Percentiles rank a stretch among this genome's conserved stretches.
Evolutionary conservation across 2,329 filamentous ascomycete species (phyloP).

Genomic region (Aspergillus hortae): DNA sequence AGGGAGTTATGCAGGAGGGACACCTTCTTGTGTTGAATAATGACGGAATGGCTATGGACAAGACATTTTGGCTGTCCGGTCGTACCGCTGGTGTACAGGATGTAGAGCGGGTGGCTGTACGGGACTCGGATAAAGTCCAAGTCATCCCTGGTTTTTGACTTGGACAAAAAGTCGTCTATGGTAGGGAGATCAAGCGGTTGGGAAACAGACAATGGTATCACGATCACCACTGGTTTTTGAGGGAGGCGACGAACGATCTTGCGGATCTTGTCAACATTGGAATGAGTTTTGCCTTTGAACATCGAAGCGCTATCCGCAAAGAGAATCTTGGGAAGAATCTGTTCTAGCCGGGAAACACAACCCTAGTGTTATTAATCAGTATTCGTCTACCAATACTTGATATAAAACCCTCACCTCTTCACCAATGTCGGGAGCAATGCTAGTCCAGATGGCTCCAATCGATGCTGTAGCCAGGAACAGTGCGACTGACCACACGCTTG

Average conservation of each 20-base stretch:
- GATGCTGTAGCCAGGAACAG: constrained; percentile 41
- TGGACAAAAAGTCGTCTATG: neutral
- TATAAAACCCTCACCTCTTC: constrained; percentile 20
- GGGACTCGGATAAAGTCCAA: constrained; percentile 38
- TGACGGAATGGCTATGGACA: constrained; percentile 43
- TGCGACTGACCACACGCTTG: constrained; percentile 41
- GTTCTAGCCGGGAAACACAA: neutral
- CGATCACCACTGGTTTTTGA: neutral
- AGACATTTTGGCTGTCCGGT: constrained; percentile 46
- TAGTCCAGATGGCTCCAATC: constrained; percentile 44
- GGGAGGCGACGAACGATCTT: neutral
- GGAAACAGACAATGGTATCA: neutral
- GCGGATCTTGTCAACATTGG: neutral
- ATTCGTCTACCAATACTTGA: neutral
- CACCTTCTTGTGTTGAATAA: constrained; percentile 45
- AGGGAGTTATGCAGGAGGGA: constrained; percentile 44
- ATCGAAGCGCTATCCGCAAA: neutral
- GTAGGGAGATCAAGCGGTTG: neutral
- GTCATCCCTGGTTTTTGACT: constrained; percentile 14
- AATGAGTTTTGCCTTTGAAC: neutral
- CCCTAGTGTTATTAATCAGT: neutral
- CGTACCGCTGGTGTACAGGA: constrained; percentile 44
- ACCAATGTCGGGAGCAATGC: constrained; percentile 44
- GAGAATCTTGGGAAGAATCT: neutral
- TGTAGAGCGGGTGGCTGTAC: constrained; percentile 42